Evolutionary conservation across 352 stramenopile species (phyloP), one percentile per base, ranked within the genome.

Genomic region (Phytophthora melonis): DNA sequence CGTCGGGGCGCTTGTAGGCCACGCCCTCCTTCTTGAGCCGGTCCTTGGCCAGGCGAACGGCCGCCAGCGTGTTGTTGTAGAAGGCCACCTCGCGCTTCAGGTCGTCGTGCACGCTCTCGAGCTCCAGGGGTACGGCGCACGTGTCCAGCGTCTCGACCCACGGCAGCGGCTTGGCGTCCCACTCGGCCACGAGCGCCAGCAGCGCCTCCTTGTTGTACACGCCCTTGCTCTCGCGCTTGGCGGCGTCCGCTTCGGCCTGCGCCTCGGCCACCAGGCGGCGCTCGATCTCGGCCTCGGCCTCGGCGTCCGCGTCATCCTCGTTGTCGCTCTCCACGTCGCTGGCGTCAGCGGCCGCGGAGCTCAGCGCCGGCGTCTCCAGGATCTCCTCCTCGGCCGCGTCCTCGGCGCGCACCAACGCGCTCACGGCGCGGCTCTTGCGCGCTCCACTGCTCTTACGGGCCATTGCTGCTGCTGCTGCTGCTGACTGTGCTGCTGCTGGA

Each of bases 61-160:
- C 82, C 1, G 83, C 81, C 25, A 96, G 71, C 70, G 88, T 84
- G 70, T 98, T 94, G 75, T 99, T 98, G 82, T 99, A 99, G 86
- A 99, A 99, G 25, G 95, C 91, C 8, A 99, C 94, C 70, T 99
- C 91, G 11, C 91, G 84, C 78, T 96, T 95, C 53, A 97, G 66
- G 68, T 97, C 91, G 70, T 97, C 91, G 65, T 97, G 88, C 21
- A 95, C 88, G 64, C 91, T 96, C 62, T 81, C 75, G 19, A 93
- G 69, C 49, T 93, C 90, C 34, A 95, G 65, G 18, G 80, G 67
- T 5, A 80, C 74, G 8, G 58, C 73, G 72, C 84, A 94, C 58
- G 84, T 92, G 62, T 96, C 90, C 55, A 96, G 77, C 59, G 83
- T 93, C 79, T 96, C 88, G 58, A 91, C 82, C 90, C 90, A 96